Percentiles rank a stretch among this genome's conserved stretches.
These are phyloP conservation scores for Lophiotrema nucula DNA, from an alignment of 495 filamentous ascomycete genomes.

Conservation along the genomic window DNA sequence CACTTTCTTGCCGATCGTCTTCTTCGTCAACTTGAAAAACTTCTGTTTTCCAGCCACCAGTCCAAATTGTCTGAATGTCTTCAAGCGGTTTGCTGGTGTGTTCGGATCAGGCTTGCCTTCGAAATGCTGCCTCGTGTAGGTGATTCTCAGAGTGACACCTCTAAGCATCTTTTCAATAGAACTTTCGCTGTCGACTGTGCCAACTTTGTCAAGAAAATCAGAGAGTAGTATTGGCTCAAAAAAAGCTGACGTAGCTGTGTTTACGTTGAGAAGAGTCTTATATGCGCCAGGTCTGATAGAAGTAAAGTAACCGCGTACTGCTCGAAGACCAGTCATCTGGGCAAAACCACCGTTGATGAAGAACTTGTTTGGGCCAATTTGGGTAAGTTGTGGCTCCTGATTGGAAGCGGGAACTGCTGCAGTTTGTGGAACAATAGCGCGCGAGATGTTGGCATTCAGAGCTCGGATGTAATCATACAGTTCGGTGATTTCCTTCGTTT, in stretches of 20 bases:
- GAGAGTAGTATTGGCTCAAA: not conserved
- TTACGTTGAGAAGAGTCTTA: slow-evolving; percentile 11
- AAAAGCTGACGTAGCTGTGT: slow-evolving; percentile 12
- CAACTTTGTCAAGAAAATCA: no score
- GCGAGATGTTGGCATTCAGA: slow-evolving; percentile 1
- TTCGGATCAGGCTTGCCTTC: not conserved
- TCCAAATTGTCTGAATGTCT: not conserved
- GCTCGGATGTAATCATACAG: not conserved
- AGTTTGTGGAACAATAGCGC: not conserved
- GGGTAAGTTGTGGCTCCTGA: not conserved
- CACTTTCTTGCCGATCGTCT: no score
- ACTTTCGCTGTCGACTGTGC: no score
- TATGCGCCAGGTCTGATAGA: not conserved
- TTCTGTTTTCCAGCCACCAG: not conserved
- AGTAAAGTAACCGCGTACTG: slow-evolving; percentile 13
- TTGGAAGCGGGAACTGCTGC: not conserved
- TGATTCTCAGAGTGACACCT: not conserved
- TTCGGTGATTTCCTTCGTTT: not conserved
- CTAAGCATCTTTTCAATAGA: not conserved
- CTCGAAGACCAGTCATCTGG: not conserved
- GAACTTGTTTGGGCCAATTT: slow-evolving; percentile 12
- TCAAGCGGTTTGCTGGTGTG: not conserved
- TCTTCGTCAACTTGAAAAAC: no score
- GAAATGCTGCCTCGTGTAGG: not conserved
- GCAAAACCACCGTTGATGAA: slow-evolving; percentile 5